Percentiles rank a stretch among this genome's conserved stretches.
Conservation (phyloP, 192 early-diverging fungal species). For the Gorgonomyces haynaldii region DNA sequence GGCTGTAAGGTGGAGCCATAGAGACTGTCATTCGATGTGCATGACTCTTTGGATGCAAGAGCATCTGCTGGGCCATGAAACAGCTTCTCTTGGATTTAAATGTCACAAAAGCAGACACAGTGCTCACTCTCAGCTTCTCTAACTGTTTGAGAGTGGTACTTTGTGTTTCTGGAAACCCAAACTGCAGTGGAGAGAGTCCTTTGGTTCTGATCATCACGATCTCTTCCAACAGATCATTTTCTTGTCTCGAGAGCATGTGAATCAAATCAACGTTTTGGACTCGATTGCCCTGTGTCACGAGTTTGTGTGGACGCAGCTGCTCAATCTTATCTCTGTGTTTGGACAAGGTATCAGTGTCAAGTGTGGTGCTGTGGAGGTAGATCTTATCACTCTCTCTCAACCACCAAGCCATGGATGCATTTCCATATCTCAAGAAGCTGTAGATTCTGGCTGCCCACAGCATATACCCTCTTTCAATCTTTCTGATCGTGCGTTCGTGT, state of each 20-base stretch:
- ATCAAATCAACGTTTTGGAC: slow-evolving; percentile 15
- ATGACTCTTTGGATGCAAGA: slow-evolving; percentile 18
- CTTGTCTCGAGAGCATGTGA: slow-evolving; percentile 21
- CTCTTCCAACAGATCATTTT: slow-evolving; percentile 16
- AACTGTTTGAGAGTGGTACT: neutral
- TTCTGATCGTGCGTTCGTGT: slow-evolving; percentile 12
- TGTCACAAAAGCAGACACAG: slow-evolving; percentile 34
- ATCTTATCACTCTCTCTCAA: slow-evolving; percentile 7
- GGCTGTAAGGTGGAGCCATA: slow-evolving; percentile 29
- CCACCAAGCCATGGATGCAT: too few species aligned
- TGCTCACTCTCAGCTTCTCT: slow-evolving; percentile 5
- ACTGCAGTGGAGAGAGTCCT: slow-evolving; percentile 2
- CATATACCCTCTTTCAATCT: slow-evolving; percentile 29
- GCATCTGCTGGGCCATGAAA: slow-evolving; percentile 26
- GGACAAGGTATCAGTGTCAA: slow-evolving; percentile 1
- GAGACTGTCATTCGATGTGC: slow-evolving; percentile 18
- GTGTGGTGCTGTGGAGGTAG: slow-evolving; percentile 11
- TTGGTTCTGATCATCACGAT: slow-evolving; percentile 17
- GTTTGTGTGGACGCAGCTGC: neutral
- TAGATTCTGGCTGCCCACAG: slow-evolving; percentile 25
- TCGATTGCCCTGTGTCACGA: slow-evolving; percentile 6
- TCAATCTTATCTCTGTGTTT: slow-evolving; percentile 7
- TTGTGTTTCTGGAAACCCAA: neutral
- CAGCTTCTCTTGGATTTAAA: slow-evolving; percentile 30
- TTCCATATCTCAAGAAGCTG: slow-evolving; percentile 8